Evolutionary conservation across 2,329 filamentous ascomycete genomes (phyloP).

Genomic region (Colletotrichum neosansevieriae): DNA sequence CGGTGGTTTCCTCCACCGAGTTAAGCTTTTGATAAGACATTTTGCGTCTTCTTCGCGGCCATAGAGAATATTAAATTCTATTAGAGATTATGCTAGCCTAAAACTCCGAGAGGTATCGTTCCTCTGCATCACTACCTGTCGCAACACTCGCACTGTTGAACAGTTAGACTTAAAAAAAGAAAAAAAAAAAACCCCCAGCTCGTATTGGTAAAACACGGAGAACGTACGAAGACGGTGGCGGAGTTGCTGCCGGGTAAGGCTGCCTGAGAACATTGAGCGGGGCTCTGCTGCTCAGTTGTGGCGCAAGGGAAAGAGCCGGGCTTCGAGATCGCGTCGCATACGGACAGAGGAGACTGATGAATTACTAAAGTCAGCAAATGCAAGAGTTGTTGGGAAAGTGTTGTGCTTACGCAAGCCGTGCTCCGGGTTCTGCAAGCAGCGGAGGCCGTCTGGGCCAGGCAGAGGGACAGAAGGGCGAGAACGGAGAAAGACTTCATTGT

Average conservation of each 20-base stretch:
- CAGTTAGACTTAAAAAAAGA: too few relatives aligned
- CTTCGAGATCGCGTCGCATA: slow-evolving; percentile 25
- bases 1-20: too few relatives aligned
- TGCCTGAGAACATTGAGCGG: background rate
- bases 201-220: too few relatives aligned
- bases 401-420: background rate
- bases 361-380: background rate
- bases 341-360: background rate
- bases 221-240: background rate
- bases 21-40: too few relatives aligned
- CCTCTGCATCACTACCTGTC: too few relatives aligned
- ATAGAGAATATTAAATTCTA: too few relatives aligned
- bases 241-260: background rate
- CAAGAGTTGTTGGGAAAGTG: accelerated
- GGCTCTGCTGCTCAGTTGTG: slow-evolving; percentile 15
- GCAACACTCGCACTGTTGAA: background rate
- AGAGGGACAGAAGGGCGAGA: slow-evolving; percentile 4
- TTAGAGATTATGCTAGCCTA: too few relatives aligned
- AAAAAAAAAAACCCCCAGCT: too few relatives aligned
- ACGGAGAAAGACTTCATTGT: slow-evolving; percentile 8
- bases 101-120: background rate
- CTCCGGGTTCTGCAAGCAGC: slow-evolving; percentile 6
- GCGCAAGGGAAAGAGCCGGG: slow-evolving; percentile 14
- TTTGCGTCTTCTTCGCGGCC: too few relatives aligned
- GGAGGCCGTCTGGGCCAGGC: slow-evolving; percentile 6